Evolutionary conservation across 768 basidiomycete species (phyloP), one percentile per base, ranked within the genome.

Genomic region (Pulveroboletus sp.): DNA sequence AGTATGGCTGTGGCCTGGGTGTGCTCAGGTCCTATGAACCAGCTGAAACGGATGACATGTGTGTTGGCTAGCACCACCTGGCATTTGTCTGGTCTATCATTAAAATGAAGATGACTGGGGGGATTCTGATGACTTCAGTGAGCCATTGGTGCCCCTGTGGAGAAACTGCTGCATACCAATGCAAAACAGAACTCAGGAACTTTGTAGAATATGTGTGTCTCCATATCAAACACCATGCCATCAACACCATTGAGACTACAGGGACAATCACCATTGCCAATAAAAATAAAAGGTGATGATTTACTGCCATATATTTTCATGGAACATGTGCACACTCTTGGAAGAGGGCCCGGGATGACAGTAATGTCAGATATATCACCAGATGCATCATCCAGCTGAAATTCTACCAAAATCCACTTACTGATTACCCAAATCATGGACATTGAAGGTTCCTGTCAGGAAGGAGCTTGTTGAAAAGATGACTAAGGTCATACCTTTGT

Each of bases 101-200:
- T 5, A 32, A 5, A 11, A 5, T 1, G 0, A 2, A 20, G 5
- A 9, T 17, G 4, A 5, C 5, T 11, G 9, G 0, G 0, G 14
- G 6, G 26, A 7, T 11, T 9, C 47, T 49, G 26, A 19, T 20
- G 6, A 29, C 27, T 43, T 10, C 2, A 19, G 6, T 19, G 31
- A 11, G 13, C 31, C 20, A 5, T 9, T 34, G 76, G 24, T n/a
- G 31, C n/a, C n/a, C n/a, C n/a, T n/a, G n/a, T n/a, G n/a, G n/a
- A n/a, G n/a, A 34, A 27, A 5, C 11, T 11, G 17, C 2, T 16
- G 31, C 49, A 14, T 32, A 34, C 39, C 44, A 34, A 16, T 17
- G 34, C 50, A 27, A 19, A 1, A 2, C 2, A 2, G 5, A 6
- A 13, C 0, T 4, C 1, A 4, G 34, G 49, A 5, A 40, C 1